Evolutionary conservation across 192 early-diverging fungal genomes (phyloP).

Genomic region (Coemansia pectinata): DNA sequence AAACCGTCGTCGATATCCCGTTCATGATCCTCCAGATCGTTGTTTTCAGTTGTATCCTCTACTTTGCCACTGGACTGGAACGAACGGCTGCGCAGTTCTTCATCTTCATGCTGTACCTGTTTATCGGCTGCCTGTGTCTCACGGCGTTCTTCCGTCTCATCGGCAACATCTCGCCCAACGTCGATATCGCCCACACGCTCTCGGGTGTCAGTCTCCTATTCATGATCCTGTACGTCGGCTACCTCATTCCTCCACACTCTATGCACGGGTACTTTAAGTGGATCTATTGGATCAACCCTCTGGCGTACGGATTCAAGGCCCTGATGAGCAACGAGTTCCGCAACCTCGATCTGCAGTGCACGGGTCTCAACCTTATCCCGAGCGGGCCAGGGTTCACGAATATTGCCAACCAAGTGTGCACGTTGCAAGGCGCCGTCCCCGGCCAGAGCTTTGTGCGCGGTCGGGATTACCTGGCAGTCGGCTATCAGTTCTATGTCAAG

Average conservation of each 20-base stretch:
- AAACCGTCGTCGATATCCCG: slow-evolving; percentile 62
- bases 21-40: slow-evolving; percentile 57
- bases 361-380: slow-evolving; percentile 47
- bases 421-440: slow-evolving; percentile 61
- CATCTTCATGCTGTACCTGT: slow-evolving; percentile 62
- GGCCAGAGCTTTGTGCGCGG: slow-evolving; percentile 61
- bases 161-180: slow-evolving; percentile 44
- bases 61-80: slow-evolving; percentile 66
- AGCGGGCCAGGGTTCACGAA: slow-evolving; percentile 55
- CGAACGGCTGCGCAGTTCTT: slow-evolving; percentile 64
- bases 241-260: slow-evolving; percentile 58
- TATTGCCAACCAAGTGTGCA: slow-evolving; percentile 61
- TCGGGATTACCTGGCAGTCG: slow-evolving; percentile 59
- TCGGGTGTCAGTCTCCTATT: slow-evolving; percentile 44
- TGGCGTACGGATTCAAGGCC: slow-evolving; percentile 66
- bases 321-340: slow-evolving; percentile 73
- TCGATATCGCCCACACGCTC: slow-evolving; percentile 50
- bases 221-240: slow-evolving; percentile 55
- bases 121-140: slow-evolving; percentile 61
- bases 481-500: slow-evolving; percentile 59
- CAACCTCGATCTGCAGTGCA: slow-evolving; percentile 42
- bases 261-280: slow-evolving; percentile 70
- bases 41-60: slow-evolving; percentile 63
- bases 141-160: slow-evolving; percentile 62
- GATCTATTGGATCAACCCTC: slow-evolving; percentile 70